phyloP scores from a whole-genome alignment of 2,329 filamentous ascomycete species.

The Stachybotrys chlorohalonatus region DNA sequence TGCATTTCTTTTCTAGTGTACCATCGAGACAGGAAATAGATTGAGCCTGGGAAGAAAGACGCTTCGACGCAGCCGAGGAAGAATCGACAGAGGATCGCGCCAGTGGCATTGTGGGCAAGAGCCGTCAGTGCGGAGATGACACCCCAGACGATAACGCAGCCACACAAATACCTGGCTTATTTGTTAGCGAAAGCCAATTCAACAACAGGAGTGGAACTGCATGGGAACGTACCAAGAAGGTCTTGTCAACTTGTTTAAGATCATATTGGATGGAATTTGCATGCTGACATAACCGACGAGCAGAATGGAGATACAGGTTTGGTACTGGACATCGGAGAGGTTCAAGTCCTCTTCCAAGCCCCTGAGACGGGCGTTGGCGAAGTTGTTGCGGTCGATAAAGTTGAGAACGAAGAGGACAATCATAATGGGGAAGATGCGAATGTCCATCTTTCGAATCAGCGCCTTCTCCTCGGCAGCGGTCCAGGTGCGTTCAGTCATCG shows the following conservation, averaged over 20 bases:
- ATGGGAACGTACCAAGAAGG: neutral
- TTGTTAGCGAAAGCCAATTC: neutral
- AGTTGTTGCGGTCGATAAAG: conserved; percentile 31
- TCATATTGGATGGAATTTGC: conserved; percentile 25
- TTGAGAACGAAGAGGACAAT: conserved; percentile 25
- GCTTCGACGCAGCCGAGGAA: conserved; percentile 47
- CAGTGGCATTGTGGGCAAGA: conserved; percentile 32
- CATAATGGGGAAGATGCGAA: conserved; percentile 18
- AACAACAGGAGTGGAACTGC: neutral
- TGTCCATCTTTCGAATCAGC: conserved; percentile 17
- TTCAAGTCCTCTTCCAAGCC: conserved; percentile 15
- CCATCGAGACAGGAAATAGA: conserved; percentile 28
- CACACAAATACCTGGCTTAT: conserved; percentile 5
- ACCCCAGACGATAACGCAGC: conserved; percentile 10
- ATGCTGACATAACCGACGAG: conserved; percentile 24
- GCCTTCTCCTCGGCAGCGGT: conserved; percentile 2
- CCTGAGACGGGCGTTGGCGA: conserved; percentile 5
- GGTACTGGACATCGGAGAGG: conserved; percentile 22
- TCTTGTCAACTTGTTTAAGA: conserved; percentile 5
- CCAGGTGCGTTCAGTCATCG: neutral
- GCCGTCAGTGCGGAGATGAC: conserved; percentile 24
- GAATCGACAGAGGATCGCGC: conserved; percentile 27
- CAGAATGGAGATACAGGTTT: conserved; percentile 19
- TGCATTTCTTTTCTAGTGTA: conserved; percentile 28
- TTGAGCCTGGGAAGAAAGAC: conserved; percentile 38